Percentiles rank a stretch among this genome's conserved stretches.
Evolutionary conservation across 129 eudicot species (phyloP).

Genomic region (Chrysanthemum makinoi): DNA sequence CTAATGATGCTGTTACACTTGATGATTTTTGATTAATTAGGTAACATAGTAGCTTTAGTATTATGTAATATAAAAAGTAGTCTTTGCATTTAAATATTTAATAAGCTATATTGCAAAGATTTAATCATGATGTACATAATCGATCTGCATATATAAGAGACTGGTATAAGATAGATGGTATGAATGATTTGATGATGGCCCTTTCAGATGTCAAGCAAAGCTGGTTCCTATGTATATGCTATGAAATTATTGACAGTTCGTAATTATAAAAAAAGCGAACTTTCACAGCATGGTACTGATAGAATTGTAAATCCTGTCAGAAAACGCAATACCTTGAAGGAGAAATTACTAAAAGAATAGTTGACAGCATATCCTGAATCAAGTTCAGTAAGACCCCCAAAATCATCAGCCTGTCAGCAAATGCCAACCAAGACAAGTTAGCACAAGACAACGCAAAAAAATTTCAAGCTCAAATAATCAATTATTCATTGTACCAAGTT

Average conservation of each 20-base stretch:
- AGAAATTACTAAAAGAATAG: constrained; percentile 94
- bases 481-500: neutral
- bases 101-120: neutral
- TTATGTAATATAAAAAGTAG: no score
- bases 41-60: neutral
- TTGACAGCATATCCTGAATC: constrained; percentile 67
- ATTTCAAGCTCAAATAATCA: neutral
- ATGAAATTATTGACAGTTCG: neutral
- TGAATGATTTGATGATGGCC: neutral
- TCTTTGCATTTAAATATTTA: neutral
- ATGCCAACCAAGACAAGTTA: constrained; percentile 5
- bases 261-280: neutral
- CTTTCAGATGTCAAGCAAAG: neutral
- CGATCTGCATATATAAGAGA: neutral
- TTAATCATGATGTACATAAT: neutral
- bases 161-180: neutral
- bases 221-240: neutral
- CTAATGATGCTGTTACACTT: neutral
- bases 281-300: neutral
- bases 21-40: neutral
- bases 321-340: constrained; percentile 61
- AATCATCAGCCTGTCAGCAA: constrained; percentile 67
- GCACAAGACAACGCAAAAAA: neutral
- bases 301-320: neutral
- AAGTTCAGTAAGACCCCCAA: constrained; percentile 64